Base-by-base conservation (phyloP, 768 basidiomycete genomes). In the Dendrothele bispora region DNA sequence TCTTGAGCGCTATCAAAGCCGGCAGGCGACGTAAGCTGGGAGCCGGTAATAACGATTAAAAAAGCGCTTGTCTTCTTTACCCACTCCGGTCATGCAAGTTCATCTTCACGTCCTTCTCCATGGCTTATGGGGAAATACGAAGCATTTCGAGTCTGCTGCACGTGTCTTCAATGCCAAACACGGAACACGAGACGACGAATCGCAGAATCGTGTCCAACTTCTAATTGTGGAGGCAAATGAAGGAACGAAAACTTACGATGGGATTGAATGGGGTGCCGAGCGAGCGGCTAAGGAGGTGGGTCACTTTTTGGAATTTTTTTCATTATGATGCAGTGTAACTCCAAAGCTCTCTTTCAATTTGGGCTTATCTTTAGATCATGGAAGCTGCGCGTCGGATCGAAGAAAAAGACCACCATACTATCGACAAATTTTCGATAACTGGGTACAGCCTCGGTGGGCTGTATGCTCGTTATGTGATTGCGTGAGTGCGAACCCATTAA, bases 361-460 rank as follows among this genome's bases (percentile, higher is more conserved):
- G 4, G 8, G 8, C 20, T 27, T 28, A 14, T 14, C 15, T 12
- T 7, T 17, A 42, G 40, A 42, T 42, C 14, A 26, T 20, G 17
- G 18, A 66, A 66, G 59, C 60, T 63, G 29, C 10, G 62, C 43
- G 22, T 29, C 57, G 55, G 53, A 51, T 67, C 20, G 55, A 58
- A 48, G 22, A 40, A 7, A 53, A 55, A 8, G 47, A 37, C 10
- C 50, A 35, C 43, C 50, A 57, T 17, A 61, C 68, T 17, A 54
- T n/a, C n/a, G n/a, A 53, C 17, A 52, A 57, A 10, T 63, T 69
- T 46, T 61, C 56, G 25, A 47, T 59, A 17, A 46, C 52, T 15
- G 67, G 68, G 0, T 70, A 72, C 56, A 62, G 59, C 3, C 64
- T 71, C 7, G 71, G 71, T 17, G 71, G 71, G 0, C 58, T 71